These are phyloP conservation scores for Oryza australiensis DNA, from an alignment of 176 grass and related monocot genomes.

Conservation along the genomic window DNA sequence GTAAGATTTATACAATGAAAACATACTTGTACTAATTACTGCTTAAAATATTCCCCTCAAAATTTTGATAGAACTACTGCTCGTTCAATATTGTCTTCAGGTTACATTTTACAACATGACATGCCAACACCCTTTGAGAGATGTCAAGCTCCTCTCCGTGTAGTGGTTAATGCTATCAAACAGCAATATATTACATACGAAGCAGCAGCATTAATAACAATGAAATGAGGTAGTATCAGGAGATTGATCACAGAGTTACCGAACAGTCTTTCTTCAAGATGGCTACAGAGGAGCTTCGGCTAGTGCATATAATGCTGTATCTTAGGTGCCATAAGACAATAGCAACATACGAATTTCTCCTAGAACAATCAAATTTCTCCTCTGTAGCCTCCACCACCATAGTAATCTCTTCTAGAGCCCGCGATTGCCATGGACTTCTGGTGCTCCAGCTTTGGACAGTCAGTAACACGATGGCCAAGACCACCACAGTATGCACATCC, in stretches of 20 bases:
- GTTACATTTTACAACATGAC: conserved; percentile 33
- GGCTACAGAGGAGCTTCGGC: background rate
- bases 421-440: conserved; percentile 88
- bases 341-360: background rate
- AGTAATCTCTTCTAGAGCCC: conserved; percentile 79
- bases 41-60: background rate
- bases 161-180: background rate
- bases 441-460: conserved; percentile 93
- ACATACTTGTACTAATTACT: background rate
- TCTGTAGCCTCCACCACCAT: conserved; percentile 73
- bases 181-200: conserved; percentile 14
- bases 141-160: background rate
- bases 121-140: no score
- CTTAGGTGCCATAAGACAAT: background rate
- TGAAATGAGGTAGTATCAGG: background rate
- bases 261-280: background rate
- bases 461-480: conserved; percentile 80
- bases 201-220: background rate
- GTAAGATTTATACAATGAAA: background rate
- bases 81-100: background rate
- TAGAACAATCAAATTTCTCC: conserved; percentile 73
- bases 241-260: background rate
- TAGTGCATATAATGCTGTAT: background rate
- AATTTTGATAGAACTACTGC: background rate
- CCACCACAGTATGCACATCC: conserved; percentile 94